Conservation (phyloP, 495 filamentous ascomycete genomes). For the Choiromyces venosus region DNA sequence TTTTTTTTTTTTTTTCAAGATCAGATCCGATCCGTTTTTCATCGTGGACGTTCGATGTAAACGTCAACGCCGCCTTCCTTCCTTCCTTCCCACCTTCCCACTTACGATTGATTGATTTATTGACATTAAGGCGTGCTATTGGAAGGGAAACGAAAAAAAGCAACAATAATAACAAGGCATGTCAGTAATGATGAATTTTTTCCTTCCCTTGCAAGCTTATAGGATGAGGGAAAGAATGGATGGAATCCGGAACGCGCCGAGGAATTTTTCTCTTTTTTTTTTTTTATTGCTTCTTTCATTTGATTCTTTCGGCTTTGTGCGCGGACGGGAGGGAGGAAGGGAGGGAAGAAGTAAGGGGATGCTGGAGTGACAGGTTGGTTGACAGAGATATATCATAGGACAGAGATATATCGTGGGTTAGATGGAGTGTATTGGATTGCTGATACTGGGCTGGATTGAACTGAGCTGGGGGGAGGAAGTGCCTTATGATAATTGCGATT, state of each 20-base stretch:
- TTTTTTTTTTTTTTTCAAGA: not conserved
- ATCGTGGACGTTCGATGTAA: not conserved
- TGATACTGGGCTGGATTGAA: no score
- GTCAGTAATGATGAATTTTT: not conserved
- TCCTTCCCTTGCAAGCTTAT: not conserved
- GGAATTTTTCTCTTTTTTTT: no score
- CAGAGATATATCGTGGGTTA: no score
- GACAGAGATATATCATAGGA: no score
- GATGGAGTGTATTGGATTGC: no score
- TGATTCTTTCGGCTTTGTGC: not conserved
- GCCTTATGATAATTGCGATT: no score
- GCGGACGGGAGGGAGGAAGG: not conserved
- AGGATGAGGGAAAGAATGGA: not conserved
- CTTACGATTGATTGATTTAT: not conserved
- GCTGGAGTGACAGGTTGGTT: not conserved
- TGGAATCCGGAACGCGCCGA: not conserved
- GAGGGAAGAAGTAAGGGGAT: no score
- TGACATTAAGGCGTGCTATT: not conserved
- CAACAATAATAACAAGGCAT: not conserved
- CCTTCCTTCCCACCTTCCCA: not conserved
- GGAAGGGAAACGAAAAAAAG: not conserved
- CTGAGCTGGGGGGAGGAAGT: no score
- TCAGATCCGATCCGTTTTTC: not conserved
- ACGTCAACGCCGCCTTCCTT: not conserved
- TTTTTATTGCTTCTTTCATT: not conserved